Base-by-base conservation (phyloP, 2,329 filamentous ascomycete species). In the Calonectria hongkongensis region DNA sequence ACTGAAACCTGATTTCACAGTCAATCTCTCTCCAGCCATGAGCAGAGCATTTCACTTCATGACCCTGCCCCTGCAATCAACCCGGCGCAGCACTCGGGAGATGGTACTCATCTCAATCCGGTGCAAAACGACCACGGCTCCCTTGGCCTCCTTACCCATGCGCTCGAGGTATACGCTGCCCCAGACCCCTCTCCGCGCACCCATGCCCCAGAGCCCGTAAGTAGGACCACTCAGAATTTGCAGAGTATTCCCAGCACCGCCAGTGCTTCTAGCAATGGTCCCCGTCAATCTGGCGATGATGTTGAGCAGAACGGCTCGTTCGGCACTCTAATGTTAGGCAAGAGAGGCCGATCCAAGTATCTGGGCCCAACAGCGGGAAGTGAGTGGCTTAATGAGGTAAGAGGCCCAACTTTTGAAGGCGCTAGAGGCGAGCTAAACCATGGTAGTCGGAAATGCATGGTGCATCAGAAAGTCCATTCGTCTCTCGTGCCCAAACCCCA, bases 361-460 rank as follows among this genome's bases (percentile, higher is more conserved):
- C 13, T 54, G 10, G 50, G 50, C 27, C 50, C 27, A 15, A 54
- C 50, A 15, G 50, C 27, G 30, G 27, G 50, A 4, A 54, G 27
- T 18, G 50, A 54, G 30, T 54, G 50, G 50, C 18, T 54, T 8
- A 54, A 54, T 9, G 50, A 54, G 5, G 50, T 54, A 54, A 18
- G 27, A 8, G 2, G 3, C 3, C 27, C 25, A 30, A 13, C 25
- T 4, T n/a, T n/a, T n/a, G 13, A 16, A 18, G 3, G 18, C 10
- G 15, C 30, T 3, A 16, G 7, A 16, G n/a, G 7, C 9, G 4
- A 10, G 6, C 50, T 54, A 8, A 54, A 6, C 1, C 5, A 2
- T 54, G 15, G 6, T 50, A 54, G 50, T 54, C 50, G 2, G 50
- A 54, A 25, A 54, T 45, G 41, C 13, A 45, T 18, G 41, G 16